These are phyloP conservation scores for Phoma sp. DNA, from an alignment of 2,329 filamentous ascomycete genomes.

Conservation along the genomic window DNA sequence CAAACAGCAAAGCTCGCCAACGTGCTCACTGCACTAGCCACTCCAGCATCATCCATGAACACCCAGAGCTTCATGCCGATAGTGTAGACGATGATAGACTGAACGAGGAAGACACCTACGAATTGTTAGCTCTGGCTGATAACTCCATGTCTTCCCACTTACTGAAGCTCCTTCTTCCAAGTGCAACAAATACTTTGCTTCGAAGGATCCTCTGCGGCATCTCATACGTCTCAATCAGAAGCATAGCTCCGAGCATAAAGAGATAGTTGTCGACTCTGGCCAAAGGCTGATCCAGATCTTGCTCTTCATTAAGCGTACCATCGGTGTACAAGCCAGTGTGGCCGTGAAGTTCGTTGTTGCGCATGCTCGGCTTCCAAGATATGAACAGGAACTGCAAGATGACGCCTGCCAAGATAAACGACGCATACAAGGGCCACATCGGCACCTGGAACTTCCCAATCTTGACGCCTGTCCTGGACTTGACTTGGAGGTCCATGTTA, in stretches of 20 bases:
- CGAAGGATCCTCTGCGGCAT: slow-evolving; percentile 46
- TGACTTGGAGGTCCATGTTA: slow-evolving; percentile 50
- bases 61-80: slow-evolving; percentile 56
- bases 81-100: slow-evolving; percentile 52
- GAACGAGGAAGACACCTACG: slow-evolving; percentile 52
- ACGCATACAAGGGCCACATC: slow-evolving; percentile 42
- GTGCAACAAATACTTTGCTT: slow-evolving; percentile 43
- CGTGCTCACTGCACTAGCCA: slow-evolving; percentile 17
- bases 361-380: slow-evolving; percentile 46
- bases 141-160: slow-evolving; percentile 26
- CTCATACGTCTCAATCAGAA: slow-evolving; percentile 51
- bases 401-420: slow-evolving; percentile 45
- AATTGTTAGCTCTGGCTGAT: slow-evolving; percentile 16
- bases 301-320: slow-evolving; percentile 45
- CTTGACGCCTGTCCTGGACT: slow-evolving; percentile 25
- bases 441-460: slow-evolving; percentile 22
- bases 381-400: slow-evolving; percentile 54
- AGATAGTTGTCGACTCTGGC: slow-evolving; percentile 54
- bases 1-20: slow-evolving; percentile 36
- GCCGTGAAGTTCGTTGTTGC: slow-evolving; percentile 47
- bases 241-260: slow-evolving; percentile 51
- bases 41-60: slow-evolving; percentile 25
- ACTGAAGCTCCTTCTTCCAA: slow-evolving; percentile 55
- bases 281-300: slow-evolving; percentile 44
- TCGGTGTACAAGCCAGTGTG: slow-evolving; percentile 53